Evolutionary conservation across 441 rosid species (phyloP).

Genomic region (Rhodomyrtus psidioides): DNA sequence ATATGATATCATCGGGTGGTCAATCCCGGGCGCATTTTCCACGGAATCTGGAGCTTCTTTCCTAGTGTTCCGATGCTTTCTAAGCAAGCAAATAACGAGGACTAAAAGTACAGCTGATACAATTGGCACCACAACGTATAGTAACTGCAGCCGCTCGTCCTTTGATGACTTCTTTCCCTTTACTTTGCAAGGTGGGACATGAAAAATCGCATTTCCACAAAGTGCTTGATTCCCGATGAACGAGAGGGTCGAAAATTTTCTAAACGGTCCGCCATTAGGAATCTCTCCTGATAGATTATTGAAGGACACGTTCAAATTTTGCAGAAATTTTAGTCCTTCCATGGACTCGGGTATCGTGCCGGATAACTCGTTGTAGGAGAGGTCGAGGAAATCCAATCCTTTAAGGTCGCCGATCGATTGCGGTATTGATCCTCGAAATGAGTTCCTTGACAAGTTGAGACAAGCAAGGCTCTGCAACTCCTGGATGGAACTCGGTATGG

Average conservation of each 20-base stretch:
- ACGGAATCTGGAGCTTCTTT: not conserved
- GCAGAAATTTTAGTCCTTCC: not conserved
- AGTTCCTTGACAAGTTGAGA: conserved; percentile 12
- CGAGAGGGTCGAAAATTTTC: not conserved
- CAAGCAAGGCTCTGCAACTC: not conserved
- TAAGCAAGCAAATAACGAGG: not conserved
- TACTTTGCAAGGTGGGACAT: conserved; percentile 8
- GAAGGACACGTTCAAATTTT: conserved; percentile 17
- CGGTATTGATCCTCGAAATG: conserved; percentile 9
- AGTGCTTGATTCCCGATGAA: conserved; percentile 13
- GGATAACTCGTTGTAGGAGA: conserved; percentile 13
- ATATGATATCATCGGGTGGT: not conserved
- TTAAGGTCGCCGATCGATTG: not conserved
- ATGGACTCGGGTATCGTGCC: conserved; percentile 15
- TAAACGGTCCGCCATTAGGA: conserved; percentile 20
- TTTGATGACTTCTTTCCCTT: not conserved
- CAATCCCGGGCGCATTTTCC: fast-evolving
- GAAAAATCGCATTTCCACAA: not conserved
- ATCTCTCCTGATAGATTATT: conserved; percentile 21
- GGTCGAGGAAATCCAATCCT: conserved; percentile 10
- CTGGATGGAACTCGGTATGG: conserved; percentile 2
- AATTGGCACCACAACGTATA: not conserved
- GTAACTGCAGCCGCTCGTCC: not conserved
- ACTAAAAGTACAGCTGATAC: not conserved
- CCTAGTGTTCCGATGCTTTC: not conserved